Percentiles rank a stretch among this genome's conserved stretches.
Evolutionary conservation across 2,329 filamentous ascomycete genomes (phyloP).

Genomic region (Colletotrichum liriopes): DNA sequence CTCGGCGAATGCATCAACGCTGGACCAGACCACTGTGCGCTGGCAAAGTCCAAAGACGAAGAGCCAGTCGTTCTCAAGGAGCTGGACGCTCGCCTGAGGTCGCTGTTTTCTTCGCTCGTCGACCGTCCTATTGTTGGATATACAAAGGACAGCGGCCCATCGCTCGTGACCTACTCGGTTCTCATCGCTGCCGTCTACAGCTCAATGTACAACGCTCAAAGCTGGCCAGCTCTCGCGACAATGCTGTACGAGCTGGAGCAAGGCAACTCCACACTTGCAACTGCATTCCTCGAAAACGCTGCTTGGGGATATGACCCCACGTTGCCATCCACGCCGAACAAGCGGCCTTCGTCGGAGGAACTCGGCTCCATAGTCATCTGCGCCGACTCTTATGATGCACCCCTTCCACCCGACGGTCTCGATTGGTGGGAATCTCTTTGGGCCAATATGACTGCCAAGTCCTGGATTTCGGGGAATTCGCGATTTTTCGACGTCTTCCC

Average conservation of each 20-base stretch:
- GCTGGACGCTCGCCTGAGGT: slow-evolving; percentile 58
- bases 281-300: slow-evolving; percentile 54
- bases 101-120: slow-evolving; percentile 56
- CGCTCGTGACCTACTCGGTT: slow-evolving; percentile 62
- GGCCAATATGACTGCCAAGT: slow-evolving; percentile 61
- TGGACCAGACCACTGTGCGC: slow-evolving; percentile 61
- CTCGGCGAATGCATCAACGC: slow-evolving; percentile 65
- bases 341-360: slow-evolving; percentile 56
- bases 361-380: slow-evolving; percentile 61
- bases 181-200: slow-evolving; percentile 58
- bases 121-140: slow-evolving; percentile 58
- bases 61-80: slow-evolving; percentile 52
- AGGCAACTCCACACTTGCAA: slow-evolving; percentile 61
- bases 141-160: slow-evolving; percentile 56
- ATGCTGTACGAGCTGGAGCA: slow-evolving; percentile 61
- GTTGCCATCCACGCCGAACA: slow-evolving; percentile 47
- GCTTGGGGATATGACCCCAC: slow-evolving; percentile 61
- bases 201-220: slow-evolving; percentile 59
- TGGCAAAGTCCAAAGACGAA: slow-evolving; percentile 54
- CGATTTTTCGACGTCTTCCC: slow-evolving; percentile 63
- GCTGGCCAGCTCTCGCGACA: slow-evolving; percentile 60
- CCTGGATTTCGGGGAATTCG: slow-evolving; percentile 64
- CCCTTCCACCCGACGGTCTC: slow-evolving; percentile 54
- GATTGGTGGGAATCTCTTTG: slow-evolving; percentile 64
- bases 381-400: slow-evolving; percentile 62